phyloP scores from a whole-genome alignment of 495 filamentous ascomycete genomes.

The Penicillium turbatum region DNA sequence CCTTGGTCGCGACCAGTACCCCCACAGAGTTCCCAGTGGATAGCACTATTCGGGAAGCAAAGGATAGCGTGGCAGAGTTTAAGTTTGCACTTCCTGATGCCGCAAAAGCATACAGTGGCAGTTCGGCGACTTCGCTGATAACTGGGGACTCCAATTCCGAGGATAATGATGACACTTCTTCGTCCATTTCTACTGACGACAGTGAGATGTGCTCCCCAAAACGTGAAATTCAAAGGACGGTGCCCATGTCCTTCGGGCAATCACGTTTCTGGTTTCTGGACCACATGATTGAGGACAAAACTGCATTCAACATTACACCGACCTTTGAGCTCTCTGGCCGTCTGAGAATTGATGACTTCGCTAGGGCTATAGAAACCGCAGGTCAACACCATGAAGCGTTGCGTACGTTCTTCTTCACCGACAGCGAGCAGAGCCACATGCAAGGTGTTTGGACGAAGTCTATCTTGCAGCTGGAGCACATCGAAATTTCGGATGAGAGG shows the following conservation, averaged over 20 bases:
- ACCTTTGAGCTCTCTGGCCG: constrained; percentile 18
- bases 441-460: constrained; percentile 22
- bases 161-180: constrained; percentile 9
- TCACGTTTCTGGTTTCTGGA: constrained; percentile 46
- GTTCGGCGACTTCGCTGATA: constrained; percentile 10
- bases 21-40: background rate
- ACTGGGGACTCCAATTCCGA: constrained; percentile 19
- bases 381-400: constrained; percentile 40
- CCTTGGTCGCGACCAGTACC: background rate
- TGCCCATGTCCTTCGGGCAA: constrained; percentile 37
- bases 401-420: constrained; percentile 37
- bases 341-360: constrained; percentile 19
- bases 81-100: constrained; percentile 7
- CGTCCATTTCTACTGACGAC: constrained; percentile 5
- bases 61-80: background rate
- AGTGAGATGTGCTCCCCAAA: background rate
- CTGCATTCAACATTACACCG: constrained; percentile 33
- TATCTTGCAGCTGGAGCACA: constrained; percentile 15
- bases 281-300: constrained; percentile 29
- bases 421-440: constrained; percentile 14
- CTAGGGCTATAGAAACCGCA: constrained; percentile 29
- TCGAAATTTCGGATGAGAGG: constrained; percentile 2
- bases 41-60: background rate
- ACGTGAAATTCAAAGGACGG: constrained; percentile 1
- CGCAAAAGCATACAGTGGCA: constrained; percentile 6